A percentile compares a stretch with the other conserved stretches of the same genome.
Conservation (phyloP, 148 eudicot genomes). For the Nepenthes mirabilis region DNA sequence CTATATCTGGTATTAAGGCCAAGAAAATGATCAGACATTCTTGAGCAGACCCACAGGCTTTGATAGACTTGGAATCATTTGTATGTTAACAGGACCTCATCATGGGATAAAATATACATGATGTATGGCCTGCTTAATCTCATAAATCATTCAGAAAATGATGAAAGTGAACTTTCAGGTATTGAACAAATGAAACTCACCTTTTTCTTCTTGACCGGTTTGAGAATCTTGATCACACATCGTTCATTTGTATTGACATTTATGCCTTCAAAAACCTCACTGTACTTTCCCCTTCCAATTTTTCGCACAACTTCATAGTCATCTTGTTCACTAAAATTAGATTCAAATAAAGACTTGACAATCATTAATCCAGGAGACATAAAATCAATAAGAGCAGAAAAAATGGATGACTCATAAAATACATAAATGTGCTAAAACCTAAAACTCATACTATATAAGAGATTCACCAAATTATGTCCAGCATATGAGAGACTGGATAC, state of each 20-base stretch:
- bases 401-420: background rate
- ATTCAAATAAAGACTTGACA: slow-evolving; percentile 4
- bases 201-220: slow-evolving; percentile 97
- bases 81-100: too few relatives aligned
- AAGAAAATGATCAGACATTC: too few relatives aligned
- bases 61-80: too few relatives aligned
- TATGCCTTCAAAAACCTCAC: slow-evolving; percentile 95
- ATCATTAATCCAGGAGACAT: background rate
- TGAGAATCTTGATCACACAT: slow-evolving; percentile 87
- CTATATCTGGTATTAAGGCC: too few relatives aligned
- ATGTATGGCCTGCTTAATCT: too few relatives aligned
- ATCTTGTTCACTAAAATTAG: slow-evolving; percentile 70
- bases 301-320: slow-evolving; percentile 97
- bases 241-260: slow-evolving; percentile 73
- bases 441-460: too few relatives aligned
- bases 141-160: slow-evolving; percentile 1
- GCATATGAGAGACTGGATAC: too few relatives aligned
- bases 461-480: too few relatives aligned
- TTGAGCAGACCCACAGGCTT: too few relatives aligned
- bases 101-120: too few relatives aligned
- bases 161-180: background rate
- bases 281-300: slow-evolving; percentile 96
- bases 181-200: slow-evolving; percentile 20
- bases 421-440: too few relatives aligned
- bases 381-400: background rate